Evolutionary conservation across 169 alveolate species (phyloP).

Genomic region (Eimeria maxima): DNA sequence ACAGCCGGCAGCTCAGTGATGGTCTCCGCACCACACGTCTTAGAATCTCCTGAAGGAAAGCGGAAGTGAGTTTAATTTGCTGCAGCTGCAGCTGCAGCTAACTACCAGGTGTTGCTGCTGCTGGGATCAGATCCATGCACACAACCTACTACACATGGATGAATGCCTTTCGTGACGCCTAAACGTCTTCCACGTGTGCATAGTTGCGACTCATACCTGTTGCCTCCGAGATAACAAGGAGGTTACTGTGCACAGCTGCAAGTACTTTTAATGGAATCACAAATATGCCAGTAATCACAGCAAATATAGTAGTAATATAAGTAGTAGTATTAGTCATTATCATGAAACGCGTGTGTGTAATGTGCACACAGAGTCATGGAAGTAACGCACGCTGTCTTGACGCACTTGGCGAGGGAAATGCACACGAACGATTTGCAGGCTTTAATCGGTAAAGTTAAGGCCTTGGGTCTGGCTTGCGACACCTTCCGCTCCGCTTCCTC

Average conservation of each 20-base stretch:
- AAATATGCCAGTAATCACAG: neutral
- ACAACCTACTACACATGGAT: neutral
- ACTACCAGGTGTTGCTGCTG: neutral
- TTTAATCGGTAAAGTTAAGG: neutral
- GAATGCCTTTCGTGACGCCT: neutral
- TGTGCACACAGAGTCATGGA: constrained; percentile 41
- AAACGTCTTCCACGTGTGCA: neutral
- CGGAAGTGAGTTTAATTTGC: constrained; percentile 1
- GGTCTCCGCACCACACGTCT: constrained; percentile 36
- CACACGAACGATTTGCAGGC: constrained; percentile 47
- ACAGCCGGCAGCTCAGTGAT: neutral
- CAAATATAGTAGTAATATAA: neutral
- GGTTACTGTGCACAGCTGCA: neutral
- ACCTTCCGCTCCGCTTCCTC: neutral
- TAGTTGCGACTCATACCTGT: no score
- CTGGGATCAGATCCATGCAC: neutral
- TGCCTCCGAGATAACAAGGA: no score
- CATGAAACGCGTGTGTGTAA: neutral
- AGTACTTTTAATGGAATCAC: no score
- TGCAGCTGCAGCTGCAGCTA: constrained; percentile 29
- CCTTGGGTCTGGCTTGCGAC: constrained; percentile 56
- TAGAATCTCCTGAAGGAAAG: constrained; percentile 41
- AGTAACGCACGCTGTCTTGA: constrained; percentile 17
- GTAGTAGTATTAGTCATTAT: no score
- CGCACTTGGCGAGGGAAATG: constrained; percentile 30